Conservation (phyloP, 2,329 filamentous ascomycete genomes). For the Paecilomyces formosus region DNA sequence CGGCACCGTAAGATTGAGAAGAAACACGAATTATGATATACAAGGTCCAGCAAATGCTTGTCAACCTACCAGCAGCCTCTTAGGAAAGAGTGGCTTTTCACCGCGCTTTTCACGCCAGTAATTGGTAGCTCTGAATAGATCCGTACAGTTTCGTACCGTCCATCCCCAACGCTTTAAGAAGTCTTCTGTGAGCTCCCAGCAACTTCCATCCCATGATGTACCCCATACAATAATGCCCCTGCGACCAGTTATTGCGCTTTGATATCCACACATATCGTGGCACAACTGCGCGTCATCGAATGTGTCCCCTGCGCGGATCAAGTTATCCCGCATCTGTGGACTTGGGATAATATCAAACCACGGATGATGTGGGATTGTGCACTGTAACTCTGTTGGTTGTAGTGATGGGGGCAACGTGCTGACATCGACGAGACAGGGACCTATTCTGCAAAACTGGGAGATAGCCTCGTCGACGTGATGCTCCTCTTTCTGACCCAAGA, state of each 20-base stretch:
- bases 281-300: slow-evolving; percentile 34
- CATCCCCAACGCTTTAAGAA: slow-evolving; percentile 31
- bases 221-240: slow-evolving; percentile 30
- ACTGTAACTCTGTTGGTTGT: slow-evolving; percentile 28
- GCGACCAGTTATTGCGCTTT: slow-evolving; percentile 11
- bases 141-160: slow-evolving; percentile 24
- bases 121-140: slow-evolving; percentile 27
- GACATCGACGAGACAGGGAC: not conserved
- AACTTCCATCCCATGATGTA: slow-evolving; percentile 21
- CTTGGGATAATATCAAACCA: slow-evolving; percentile 39
- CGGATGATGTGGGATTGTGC: slow-evolving; percentile 23
- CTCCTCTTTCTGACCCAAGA: not conserved
- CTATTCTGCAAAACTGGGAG: not conserved
- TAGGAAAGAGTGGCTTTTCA: slow-evolving; percentile 14
- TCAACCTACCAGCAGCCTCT: not conserved
- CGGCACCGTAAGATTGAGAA: not conserved
- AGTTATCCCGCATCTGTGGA: slow-evolving; percentile 30
- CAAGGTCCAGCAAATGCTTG: not conserved
- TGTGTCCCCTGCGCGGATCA: slow-evolving; percentile 20
- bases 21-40: not conserved
- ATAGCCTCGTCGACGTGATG: not conserved
- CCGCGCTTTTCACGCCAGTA: slow-evolving; percentile 26
- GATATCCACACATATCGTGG: slow-evolving; percentile 23
- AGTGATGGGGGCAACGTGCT: slow-evolving; percentile 15
- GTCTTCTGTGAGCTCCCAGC: slow-evolving; percentile 32